Percentiles rank a stretch among this genome's conserved stretches.
These are phyloP conservation scores for Voacanga thouarsii DNA, from an alignment of 257 asterid species.

Conservation along the genomic window DNA sequence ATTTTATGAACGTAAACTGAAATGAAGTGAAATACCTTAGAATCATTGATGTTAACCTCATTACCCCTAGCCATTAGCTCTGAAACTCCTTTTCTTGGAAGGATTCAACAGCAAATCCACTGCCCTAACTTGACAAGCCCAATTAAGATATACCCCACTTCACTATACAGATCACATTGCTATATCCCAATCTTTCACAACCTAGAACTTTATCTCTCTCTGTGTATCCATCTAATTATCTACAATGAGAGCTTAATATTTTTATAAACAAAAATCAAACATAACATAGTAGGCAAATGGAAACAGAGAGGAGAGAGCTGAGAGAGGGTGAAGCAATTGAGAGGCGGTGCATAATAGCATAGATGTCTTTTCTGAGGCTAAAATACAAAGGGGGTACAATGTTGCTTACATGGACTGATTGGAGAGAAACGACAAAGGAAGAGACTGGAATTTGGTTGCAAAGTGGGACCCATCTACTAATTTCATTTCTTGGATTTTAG, in stretches of 20 bases:
- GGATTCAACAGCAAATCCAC: not conserved
- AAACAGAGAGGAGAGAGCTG: not conserved
- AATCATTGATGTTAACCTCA: slow-evolving; percentile 8
- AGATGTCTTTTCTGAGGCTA: slow-evolving; percentile 17
- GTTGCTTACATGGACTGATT: not conserved
- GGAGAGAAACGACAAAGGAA: slow-evolving; percentile 4
- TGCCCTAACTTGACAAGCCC: not conserved
- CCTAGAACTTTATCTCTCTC: no score
- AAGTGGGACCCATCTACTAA: not conserved
- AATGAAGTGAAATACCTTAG: not conserved
- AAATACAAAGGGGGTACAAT: slow-evolving; percentile 7
- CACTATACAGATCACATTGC: slow-evolving; percentile 12
- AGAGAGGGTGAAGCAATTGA: not conserved
- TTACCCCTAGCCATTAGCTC: slow-evolving; percentile 8
- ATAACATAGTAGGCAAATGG: not conserved
- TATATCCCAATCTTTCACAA: not conserved
- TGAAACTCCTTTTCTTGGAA: not conserved
- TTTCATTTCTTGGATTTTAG: not conserved
- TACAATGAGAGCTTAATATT: not conserved
- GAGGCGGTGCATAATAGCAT: slow-evolving; percentile 2
- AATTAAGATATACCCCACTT: slow-evolving; percentile 11
- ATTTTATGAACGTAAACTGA: not conserved
- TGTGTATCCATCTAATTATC: not conserved
- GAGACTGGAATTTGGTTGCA: not conserved
- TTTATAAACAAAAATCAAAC: not conserved